Percentiles rank a stretch among this genome's conserved stretches.
phyloP scores from a whole-genome alignment of 2,329 filamentous ascomycete genomes.

The Stagonosporopsis rhizophila region DNA sequence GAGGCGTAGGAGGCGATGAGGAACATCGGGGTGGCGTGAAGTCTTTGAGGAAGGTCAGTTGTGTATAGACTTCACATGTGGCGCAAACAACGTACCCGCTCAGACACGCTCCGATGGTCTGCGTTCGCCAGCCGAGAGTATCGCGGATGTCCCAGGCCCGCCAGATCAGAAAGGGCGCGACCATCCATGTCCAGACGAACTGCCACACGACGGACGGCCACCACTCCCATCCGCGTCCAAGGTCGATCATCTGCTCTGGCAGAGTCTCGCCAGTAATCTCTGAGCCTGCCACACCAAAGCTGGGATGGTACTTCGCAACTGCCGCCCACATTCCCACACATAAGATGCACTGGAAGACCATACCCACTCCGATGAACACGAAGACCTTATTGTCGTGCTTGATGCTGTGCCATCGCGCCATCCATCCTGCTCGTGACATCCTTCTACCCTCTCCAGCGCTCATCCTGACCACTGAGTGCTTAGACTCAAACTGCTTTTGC shows the following conservation, averaged over 20 bases:
- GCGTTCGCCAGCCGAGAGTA: constrained; percentile 28
- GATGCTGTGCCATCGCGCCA: constrained; percentile 1
- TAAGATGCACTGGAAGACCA: constrained; percentile 11
- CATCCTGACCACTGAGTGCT: background rate
- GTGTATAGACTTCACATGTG: background rate
- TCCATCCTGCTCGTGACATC: constrained; percentile 4
- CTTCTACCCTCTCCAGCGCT: constrained; percentile 2
- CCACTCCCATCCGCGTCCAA: constrained; percentile 32
- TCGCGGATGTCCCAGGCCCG: constrained; percentile 23
- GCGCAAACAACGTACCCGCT: constrained; percentile 17
- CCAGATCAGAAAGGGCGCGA: constrained; percentile 27
- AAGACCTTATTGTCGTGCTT: constrained; percentile 11
- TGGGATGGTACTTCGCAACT: constrained; percentile 28
- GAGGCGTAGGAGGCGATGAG: constrained; percentile 26
- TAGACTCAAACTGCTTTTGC: constrained; percentile 21
- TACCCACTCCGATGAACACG: constrained; percentile 8
- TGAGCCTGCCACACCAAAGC: constrained; percentile 24
- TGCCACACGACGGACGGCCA: constrained; percentile 30
- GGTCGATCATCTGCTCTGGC: constrained; percentile 23
- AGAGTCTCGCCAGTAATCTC: constrained; percentile 21
- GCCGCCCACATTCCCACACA: constrained; percentile 20
- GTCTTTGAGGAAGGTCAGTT: constrained; percentile 11
- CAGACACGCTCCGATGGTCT: constrained; percentile 27
- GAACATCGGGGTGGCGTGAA: constrained; percentile 32
- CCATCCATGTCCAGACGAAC: constrained; percentile 29